These are phyloP conservation scores for Borovskyia barvae DNA, from an alignment of 208 protist species.

Conservation along the genomic window DNA sequence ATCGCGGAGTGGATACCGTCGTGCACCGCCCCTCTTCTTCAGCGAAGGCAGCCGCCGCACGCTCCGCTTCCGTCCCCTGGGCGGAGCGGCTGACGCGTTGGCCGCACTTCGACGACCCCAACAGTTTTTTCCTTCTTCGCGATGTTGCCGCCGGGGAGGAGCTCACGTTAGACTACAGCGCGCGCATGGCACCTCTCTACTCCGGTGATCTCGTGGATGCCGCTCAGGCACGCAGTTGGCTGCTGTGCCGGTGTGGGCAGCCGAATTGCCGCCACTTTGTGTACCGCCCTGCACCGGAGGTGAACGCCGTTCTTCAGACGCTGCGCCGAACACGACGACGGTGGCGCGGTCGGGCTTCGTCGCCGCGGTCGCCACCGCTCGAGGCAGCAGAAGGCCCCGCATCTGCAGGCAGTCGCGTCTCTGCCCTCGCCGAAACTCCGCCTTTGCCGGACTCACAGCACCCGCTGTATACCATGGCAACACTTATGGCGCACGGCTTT, in stretches of 20 bases:
- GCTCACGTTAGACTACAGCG: constrained; percentile 70
- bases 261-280: constrained; percentile 57
- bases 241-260: constrained; percentile 52
- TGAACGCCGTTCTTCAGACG: constrained; percentile 3
- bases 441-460: neutral
- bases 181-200: constrained; percentile 52
- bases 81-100: constrained; percentile 36
- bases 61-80: neutral
- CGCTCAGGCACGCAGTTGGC: constrained; percentile 24
- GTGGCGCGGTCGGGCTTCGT: neutral
- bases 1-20: too few species aligned
- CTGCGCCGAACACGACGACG: neutral
- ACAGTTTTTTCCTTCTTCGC: constrained; percentile 69
- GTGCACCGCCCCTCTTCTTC: too few species aligned
- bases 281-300: constrained; percentile 27
- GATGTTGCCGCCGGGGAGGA: constrained; percentile 65
- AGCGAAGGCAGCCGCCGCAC: neutral
- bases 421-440: neutral
- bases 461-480: constrained; percentile 19
- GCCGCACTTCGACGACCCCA: constrained; percentile 59
- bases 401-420: neutral
- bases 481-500: constrained; percentile 37
- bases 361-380: too few species aligned
- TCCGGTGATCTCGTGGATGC: constrained; percentile 21
- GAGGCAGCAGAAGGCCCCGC: neutral